Evolutionary conservation across 2,329 filamentous ascomycete genomes (phyloP).

Genomic region (Diaporthe eres): DNA sequence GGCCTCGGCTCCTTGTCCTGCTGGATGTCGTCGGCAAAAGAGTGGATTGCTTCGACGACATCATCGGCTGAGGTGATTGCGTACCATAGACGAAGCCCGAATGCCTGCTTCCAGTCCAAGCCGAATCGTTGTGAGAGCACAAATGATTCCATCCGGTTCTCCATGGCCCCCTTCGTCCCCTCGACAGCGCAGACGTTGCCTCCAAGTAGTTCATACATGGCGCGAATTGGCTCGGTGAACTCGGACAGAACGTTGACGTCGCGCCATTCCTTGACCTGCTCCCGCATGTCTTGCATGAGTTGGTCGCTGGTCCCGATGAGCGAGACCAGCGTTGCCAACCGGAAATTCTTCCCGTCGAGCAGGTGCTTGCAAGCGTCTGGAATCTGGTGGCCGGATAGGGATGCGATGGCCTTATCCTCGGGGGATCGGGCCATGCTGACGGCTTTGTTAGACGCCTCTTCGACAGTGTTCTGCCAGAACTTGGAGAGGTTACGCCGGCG

Average conservation of each 20-base stretch:
- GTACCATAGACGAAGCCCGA: conserved; percentile 94
- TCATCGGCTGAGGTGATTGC: conserved; percentile 77
- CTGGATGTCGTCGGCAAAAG: conserved; percentile 81
- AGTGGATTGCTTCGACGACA: conserved; percentile 79
- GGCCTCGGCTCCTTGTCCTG: conserved; percentile 81
- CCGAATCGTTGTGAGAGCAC: conserved; percentile 86
- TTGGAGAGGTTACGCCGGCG: conserved; percentile 77
- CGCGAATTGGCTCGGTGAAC: conserved; percentile 85
- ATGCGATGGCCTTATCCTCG: conserved; percentile 88
- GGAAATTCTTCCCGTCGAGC: conserved; percentile 81
- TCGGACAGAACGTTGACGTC: conserved; percentile 88
- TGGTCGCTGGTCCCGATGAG: conserved; percentile 82
- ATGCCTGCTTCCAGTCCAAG: conserved; percentile 93
- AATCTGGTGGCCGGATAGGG: conserved; percentile 83
- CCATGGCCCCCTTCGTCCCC: conserved; percentile 80
- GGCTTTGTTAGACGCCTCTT: conserved; percentile 66
- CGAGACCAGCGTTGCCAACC: conserved; percentile 86
- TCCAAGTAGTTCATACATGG: conserved; percentile 89
- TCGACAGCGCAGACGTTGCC: conserved; percentile 90
- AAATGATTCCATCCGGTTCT: conserved; percentile 86
- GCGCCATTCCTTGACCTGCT: conserved; percentile 88
- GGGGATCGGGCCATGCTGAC: conserved; percentile 72
- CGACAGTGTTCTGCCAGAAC: conserved; percentile 77
- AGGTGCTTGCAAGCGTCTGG: conserved; percentile 87
- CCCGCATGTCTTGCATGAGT: conserved; percentile 80